phyloP scores from a whole-genome alignment of 441 rosid species.

The Breynia disticha region DNA sequence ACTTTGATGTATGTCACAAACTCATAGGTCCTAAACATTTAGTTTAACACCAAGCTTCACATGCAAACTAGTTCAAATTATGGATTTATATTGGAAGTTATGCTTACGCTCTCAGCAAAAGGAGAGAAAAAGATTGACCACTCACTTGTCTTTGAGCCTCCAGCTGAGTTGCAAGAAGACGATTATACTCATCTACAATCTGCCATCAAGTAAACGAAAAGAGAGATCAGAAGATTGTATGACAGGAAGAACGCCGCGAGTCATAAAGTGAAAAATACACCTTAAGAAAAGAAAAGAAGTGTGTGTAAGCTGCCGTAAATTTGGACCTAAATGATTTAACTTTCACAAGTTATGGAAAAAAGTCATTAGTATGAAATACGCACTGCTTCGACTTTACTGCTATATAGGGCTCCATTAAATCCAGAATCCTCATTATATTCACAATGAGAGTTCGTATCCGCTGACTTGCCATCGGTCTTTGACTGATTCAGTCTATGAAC shows the following conservation, averaged over 20 bases:
- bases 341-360: neutral
- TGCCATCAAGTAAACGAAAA: slow-evolving; percentile 20
- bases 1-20: neutral
- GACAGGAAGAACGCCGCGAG: too few species aligned
- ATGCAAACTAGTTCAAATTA: neutral
- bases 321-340: neutral
- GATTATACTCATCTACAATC: slow-evolving; percentile 83
- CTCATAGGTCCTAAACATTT: neutral
- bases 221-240: neutral
- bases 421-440: slow-evolving; percentile 64
- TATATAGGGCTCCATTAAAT: slow-evolving; percentile 56
- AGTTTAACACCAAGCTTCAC: neutral
- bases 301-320: too few species aligned
- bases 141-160: slow-evolving; percentile 82
- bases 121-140: neutral
- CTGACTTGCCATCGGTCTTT: slow-evolving; percentile 60
- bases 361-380: slow-evolving; percentile 13
- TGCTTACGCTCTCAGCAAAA: too few species aligned
- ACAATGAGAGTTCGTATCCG: slow-evolving; percentile 47
- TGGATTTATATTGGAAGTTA: too few species aligned
- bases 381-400: slow-evolving; percentile 92
- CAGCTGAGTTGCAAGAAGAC: slow-evolving; percentile 76
- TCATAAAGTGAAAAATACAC: too few species aligned
- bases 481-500: slow-evolving; percentile 91
- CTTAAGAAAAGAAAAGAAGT: too few species aligned